Base-by-base conservation (phyloP, 441 rosid species). In the Macaranga tanarius region DNA sequence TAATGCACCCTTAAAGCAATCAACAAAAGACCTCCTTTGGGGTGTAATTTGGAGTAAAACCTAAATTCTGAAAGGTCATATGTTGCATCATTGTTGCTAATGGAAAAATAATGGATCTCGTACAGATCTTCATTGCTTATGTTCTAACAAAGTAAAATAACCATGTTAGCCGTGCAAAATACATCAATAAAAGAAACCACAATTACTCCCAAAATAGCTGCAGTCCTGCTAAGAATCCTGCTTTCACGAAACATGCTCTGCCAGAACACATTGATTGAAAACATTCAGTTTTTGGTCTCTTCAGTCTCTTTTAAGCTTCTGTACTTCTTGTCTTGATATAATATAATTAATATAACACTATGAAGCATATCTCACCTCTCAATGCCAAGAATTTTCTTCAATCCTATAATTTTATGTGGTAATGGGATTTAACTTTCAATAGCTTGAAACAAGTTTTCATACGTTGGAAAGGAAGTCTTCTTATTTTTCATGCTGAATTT, bases 381-480 rank as follows among this genome's bases (percentile, higher is more conserved):
- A 44, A 7, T 44, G 45, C 23, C 5, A 64, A 5, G 31, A 64
- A 13, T 44, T 22, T 47, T 64, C 54, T 10, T 20, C 38, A 31
- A 31, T 31, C 38, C 38, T 31, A 31, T 31, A 0, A 2, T 31
- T 31, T 19, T 51, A 66, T 25, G 3, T 40, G 20, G 38, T 62
- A 40, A 13, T 66, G 22, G 45, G 3, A 44, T 20, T 34, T 12
- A 20, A 19, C 62, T 26, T 57, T n/a, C 7, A 45, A 28, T 25
- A 11, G 44, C 60, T n/a, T 50, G n/a, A 71, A 61, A 71, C 65
- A 44, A 26, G 67, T 26, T 26, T 19, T 60, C 47, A 48, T 48
- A 20, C 15, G n/a, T 8, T 12, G 0, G 20, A 47, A 70, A 45
- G 31, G 26, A 59, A 26, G 58, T 20, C n/a, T 23, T 1, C 74